Percentiles rank a stretch among this genome's conserved stretches.
Conservation (phyloP, 73 alveolate genomes). For the Paramecium sexaurelia region DNA sequence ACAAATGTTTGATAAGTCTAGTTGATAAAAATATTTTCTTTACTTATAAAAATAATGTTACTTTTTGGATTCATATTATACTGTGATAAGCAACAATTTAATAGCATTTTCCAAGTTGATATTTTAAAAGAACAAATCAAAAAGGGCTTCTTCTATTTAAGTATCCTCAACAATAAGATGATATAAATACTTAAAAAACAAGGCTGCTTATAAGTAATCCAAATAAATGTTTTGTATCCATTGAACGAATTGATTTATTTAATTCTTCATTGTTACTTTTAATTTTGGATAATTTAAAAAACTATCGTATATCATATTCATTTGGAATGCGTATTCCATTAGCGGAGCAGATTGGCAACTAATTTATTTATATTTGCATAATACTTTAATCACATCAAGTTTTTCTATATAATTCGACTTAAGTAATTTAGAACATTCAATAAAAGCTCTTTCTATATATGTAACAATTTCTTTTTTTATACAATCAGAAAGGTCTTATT, state of each 20-base stretch:
- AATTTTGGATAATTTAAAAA: neutral
- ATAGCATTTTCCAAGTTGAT: neutral
- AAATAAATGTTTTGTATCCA: neutral
- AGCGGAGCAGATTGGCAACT: constrained; percentile 26
- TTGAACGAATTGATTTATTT: neutral
- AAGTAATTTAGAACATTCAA: neutral
- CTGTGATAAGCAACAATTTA: constrained; percentile 28
- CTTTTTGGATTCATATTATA: constrained; percentile 32
- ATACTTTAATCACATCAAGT: neutral
- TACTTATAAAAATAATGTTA: constrained; percentile 26
- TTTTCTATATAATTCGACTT: constrained; percentile 35
- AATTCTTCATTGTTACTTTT: neutral
- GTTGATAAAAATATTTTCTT: neutral
- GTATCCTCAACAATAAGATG: neutral
- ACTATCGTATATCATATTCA: neutral
- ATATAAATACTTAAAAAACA: neutral
- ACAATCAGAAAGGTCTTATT: constrained; percentile 11
- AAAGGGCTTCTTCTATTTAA: neutral
- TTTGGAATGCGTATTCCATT: constrained; percentile 41
- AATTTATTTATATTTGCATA: neutral
- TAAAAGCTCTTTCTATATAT: neutral
- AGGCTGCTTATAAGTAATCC: constrained; percentile 10
- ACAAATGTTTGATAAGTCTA: constrained; percentile 27
- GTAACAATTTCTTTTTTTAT: neutral
- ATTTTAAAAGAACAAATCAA: neutral